Evolutionary conservation across 768 basidiomycete species (phyloP).

Genomic region (Termitomyces sp.): DNA sequence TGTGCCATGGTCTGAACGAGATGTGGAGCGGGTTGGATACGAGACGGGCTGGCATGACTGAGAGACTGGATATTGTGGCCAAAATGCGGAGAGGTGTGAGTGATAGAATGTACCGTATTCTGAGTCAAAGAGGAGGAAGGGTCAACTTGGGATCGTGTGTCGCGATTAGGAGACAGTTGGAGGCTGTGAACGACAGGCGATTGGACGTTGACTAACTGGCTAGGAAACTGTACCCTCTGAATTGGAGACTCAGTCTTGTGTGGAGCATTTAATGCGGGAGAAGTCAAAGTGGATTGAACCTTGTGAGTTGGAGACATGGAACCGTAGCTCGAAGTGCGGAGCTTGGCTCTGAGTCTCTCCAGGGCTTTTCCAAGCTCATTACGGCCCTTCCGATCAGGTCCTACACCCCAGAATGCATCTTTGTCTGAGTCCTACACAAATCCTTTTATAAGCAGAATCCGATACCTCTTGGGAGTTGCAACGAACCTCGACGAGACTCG

Average conservation of each 20-base stretch:
- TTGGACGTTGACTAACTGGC: not conserved
- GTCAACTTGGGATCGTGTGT: not conserved
- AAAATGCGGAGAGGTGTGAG: not conserved
- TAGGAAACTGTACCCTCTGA: slow-evolving; percentile 19
- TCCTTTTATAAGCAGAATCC: slow-evolving; percentile 3
- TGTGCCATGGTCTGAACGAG: not conserved
- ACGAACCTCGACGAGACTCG: slow-evolving; percentile 65
- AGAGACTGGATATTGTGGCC: not conserved
- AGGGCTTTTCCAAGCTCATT: slow-evolving; percentile 77
- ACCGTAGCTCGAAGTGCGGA: slow-evolving; percentile 30
- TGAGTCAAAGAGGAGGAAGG: not conserved
- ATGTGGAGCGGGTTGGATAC: not conserved
- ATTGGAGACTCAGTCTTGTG: slow-evolving; percentile 27
- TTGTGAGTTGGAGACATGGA: not conserved
- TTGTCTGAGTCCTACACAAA: slow-evolving; percentile 62
- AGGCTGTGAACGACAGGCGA: not conserved
- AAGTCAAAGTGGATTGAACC: not conserved
- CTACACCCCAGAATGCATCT: slow-evolving; percentile 79
- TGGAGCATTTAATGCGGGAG: not conserved
- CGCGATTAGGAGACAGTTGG: not conserved
- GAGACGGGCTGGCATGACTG: not conserved
- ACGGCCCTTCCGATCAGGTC: slow-evolving; percentile 60
- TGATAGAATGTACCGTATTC: not conserved
- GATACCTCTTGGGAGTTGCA: not conserved
- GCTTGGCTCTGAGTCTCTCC: slow-evolving; percentile 55